A percentile compares a stretch with the other conserved stretches of the same genome.
Evolutionary conservation across 2,329 filamentous ascomycete genomes (phyloP).

Genomic region (Ceratocystis papillata): DNA sequence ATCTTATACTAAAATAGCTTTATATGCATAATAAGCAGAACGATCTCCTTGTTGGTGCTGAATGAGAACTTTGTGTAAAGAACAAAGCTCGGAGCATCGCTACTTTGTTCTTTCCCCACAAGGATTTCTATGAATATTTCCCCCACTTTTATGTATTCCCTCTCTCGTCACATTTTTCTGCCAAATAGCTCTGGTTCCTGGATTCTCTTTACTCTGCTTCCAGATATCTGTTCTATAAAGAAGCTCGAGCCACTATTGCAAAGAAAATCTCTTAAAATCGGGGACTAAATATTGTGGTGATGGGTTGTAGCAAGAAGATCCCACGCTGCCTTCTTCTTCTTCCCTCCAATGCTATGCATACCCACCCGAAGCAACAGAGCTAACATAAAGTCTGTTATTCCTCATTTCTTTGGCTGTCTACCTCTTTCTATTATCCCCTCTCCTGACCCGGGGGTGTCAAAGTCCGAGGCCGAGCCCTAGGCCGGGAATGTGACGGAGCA

Average conservation of each 20-base stretch:
- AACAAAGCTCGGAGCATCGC: neutral
- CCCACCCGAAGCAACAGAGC: neutral
- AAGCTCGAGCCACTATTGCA: constrained; percentile 5
- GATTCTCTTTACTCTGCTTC: neutral
- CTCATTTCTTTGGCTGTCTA: neutral
- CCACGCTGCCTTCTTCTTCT: neutral
- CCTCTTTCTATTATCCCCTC: neutral
- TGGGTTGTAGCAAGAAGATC: neutral
- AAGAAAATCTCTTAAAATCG: neutral
- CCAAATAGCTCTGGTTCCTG: neutral
- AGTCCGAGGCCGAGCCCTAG: neutral
- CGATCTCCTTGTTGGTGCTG: neutral
- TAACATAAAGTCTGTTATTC: neutral
- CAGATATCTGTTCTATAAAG: neutral
- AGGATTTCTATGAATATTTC: neutral
- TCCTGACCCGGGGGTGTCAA: neutral
- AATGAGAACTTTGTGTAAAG: neutral
- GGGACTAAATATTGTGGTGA: neutral
- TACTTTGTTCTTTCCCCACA: no score
- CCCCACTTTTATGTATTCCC: neutral
- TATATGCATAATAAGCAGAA: neutral
- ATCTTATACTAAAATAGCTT: neutral
- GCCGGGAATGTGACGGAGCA: neutral
- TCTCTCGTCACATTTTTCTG: neutral
- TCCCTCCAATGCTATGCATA: neutral